Percentiles rank a stretch among this genome's conserved stretches.
phyloP scores from a whole-genome alignment of 2,329 filamentous ascomycete species.

The Verticillium nonalfalfae region DNA sequence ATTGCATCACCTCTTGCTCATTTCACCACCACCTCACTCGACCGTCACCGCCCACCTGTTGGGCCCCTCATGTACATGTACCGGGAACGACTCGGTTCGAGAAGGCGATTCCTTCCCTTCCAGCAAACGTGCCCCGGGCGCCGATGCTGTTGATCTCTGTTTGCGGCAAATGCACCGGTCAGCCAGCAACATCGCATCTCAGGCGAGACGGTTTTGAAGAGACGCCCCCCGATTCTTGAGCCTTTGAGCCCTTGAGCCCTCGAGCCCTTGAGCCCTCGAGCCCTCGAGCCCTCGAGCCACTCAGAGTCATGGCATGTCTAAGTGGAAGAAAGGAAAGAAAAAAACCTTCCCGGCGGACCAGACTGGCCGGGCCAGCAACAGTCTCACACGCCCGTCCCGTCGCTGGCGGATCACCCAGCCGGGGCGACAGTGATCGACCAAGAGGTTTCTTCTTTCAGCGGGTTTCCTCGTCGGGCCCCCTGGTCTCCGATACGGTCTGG shows the following conservation, averaged over 20 bases:
- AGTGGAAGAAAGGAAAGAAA: background rate
- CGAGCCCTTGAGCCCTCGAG: too few relatives aligned
- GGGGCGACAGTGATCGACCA: background rate
- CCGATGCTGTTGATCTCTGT: too few relatives aligned
- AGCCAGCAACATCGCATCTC: too few relatives aligned
- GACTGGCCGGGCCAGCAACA: background rate
- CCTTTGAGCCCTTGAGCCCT: too few relatives aligned
- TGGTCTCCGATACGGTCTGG: background rate
- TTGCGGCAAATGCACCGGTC: too few relatives aligned
- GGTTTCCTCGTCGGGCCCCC: background rate
- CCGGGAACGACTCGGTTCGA: background rate
- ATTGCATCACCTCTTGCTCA: constrained; percentile 13
- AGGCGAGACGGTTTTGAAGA: too few relatives aligned
- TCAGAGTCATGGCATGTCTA: background rate
- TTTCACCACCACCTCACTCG: background rate
- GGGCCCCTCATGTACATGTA: background rate
- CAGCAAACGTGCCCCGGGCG: too few relatives aligned
- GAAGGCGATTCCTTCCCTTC: too few relatives aligned
- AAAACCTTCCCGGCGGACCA: background rate
- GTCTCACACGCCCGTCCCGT: background rate
- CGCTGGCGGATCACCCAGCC: background rate
- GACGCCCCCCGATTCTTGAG: too few relatives aligned
- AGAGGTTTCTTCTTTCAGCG: background rate
- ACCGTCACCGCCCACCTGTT: background rate
- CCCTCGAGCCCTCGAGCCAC: too few relatives aligned